phyloP scores from a whole-genome alignment of 306 rosid species.

The Ormosia semicastrata region DNA sequence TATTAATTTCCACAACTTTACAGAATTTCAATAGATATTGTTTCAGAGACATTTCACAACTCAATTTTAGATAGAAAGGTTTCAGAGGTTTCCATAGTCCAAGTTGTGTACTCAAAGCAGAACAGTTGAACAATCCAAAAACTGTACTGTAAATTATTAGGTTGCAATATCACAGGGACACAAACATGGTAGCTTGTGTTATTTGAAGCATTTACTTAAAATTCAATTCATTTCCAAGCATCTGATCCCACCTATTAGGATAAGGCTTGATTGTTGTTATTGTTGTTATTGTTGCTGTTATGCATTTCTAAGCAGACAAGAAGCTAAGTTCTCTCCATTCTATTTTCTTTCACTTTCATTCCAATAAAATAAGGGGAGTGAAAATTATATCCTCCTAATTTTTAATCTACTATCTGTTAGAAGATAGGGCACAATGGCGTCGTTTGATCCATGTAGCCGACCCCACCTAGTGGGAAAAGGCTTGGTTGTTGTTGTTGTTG shows the following conservation, averaged over 20 bases:
- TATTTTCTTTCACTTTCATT: neutral
- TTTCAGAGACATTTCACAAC: neutral
- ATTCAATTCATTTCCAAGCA: neutral
- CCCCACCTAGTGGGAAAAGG: too few relatives aligned
- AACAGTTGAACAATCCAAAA: neutral
- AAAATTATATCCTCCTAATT: neutral
- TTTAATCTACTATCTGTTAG: neutral
- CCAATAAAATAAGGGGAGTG: neutral
- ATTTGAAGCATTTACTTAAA: neutral
- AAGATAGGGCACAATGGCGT: too few relatives aligned
- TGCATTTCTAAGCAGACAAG: neutral
- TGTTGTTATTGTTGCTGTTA: neutral
- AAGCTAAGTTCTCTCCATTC: neutral
- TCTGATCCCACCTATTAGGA: neutral
- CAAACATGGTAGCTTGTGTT: neutral
- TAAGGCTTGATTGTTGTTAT: neutral
- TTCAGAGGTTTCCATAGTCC: neutral
- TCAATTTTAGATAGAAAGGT: neutral
- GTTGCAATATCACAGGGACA: neutral
- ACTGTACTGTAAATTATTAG: neutral
- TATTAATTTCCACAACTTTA: neutral
- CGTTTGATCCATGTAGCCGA: too few relatives aligned
- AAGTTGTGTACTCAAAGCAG: neutral
- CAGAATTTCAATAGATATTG: neutral
- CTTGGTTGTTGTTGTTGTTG: too few relatives aligned